These are phyloP conservation scores for Kwoniella botswanensis DNA, from an alignment of 768 basidiomycete species.

Conservation along the genomic window DNA sequence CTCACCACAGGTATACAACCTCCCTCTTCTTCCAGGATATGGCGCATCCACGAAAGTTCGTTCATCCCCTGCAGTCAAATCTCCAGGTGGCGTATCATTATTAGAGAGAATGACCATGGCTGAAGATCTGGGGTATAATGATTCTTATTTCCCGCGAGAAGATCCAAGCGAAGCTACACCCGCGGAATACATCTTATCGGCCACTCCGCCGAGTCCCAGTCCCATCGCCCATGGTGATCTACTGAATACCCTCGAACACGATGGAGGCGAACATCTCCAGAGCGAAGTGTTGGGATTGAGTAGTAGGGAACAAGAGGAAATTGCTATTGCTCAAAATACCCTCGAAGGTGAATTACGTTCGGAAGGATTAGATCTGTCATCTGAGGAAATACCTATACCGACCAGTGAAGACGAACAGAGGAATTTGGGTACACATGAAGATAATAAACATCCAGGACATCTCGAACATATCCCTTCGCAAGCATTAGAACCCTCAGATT, in stretches of 20 bases:
- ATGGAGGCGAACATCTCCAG: constrained; percentile 29
- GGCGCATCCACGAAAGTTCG: constrained; percentile 81
- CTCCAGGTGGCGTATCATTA: constrained; percentile 65
- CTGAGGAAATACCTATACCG: constrained; percentile 1
- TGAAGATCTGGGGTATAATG: constrained; percentile 88
- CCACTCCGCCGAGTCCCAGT: constrained; percentile 32
- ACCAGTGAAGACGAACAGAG: neutral
- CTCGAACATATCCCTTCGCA: constrained; percentile 43
- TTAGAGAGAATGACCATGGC: constrained; percentile 77
- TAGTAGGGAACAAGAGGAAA: constrained; percentile 11
- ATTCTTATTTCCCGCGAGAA: constrained; percentile 70
- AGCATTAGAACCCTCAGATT: constrained; percentile 40
- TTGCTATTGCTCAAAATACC: constrained; percentile 15
- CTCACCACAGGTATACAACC: constrained; percentile 72
- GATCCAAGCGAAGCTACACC: constrained; percentile 47
- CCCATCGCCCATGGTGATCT: constrained; percentile 24
- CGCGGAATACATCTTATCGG: constrained; percentile 69
- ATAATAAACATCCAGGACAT: constrained; percentile 37
- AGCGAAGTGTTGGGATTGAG: constrained; percentile 16
- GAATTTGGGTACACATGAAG: constrained; percentile 36
- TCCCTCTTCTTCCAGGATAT: constrained; percentile 90
- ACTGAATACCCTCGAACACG: constrained; percentile 29
- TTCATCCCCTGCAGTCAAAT: constrained; percentile 71
- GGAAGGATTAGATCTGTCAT: constrained; percentile 13
- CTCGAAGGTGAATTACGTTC: constrained; percentile 16